Conservation (phyloP, 176 grass and related monocot species). For the Carex littledalei region DNA sequence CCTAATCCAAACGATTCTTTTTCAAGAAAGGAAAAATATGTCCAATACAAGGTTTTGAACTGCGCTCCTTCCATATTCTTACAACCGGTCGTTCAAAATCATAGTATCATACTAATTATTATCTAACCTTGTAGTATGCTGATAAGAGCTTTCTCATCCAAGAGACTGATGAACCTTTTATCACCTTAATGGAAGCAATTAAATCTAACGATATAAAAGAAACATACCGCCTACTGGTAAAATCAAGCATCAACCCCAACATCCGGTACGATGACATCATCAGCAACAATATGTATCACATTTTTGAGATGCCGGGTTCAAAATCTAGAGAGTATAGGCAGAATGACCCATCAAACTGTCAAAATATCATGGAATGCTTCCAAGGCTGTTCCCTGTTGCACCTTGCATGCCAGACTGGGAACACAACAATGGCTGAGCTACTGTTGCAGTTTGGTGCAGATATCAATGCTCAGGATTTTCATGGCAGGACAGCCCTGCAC, state of each 20-base stretch:
- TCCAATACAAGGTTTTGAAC: slow-evolving; percentile 64
- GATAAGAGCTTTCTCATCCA: slow-evolving; percentile 27
- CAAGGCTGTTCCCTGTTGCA: slow-evolving; percentile 95
- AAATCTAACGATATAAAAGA: slow-evolving; percentile 69
- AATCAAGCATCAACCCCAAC: slow-evolving; percentile 35
- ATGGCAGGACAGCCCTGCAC: slow-evolving; percentile 70
- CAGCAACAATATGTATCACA: not conserved
- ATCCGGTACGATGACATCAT: slow-evolving; percentile 21
- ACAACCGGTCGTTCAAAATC: not conserved
- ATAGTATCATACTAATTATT: not conserved
- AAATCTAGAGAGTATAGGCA: slow-evolving; percentile 27
- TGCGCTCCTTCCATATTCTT: not conserved
- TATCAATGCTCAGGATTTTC: slow-evolving; percentile 71
- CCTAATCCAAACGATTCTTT: slow-evolving; percentile 76
- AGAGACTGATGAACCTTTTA: not conserved
- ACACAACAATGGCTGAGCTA: slow-evolving; percentile 87
- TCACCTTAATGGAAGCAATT: slow-evolving; percentile 49
- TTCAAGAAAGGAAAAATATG: slow-evolving; percentile 91
- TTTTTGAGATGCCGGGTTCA: slow-evolving; percentile 6
- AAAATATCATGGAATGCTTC: slow-evolving; percentile 34
- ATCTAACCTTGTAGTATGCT: slow-evolving; percentile 32
- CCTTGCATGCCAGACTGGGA: slow-evolving; percentile 68
- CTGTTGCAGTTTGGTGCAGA: slow-evolving; percentile 88
- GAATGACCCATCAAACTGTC: slow-evolving; percentile 13
- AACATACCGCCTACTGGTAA: slow-evolving; percentile 49